Base-by-base conservation (phyloP, 441 rosid genomes). In the Isatis lusitanica region DNA sequence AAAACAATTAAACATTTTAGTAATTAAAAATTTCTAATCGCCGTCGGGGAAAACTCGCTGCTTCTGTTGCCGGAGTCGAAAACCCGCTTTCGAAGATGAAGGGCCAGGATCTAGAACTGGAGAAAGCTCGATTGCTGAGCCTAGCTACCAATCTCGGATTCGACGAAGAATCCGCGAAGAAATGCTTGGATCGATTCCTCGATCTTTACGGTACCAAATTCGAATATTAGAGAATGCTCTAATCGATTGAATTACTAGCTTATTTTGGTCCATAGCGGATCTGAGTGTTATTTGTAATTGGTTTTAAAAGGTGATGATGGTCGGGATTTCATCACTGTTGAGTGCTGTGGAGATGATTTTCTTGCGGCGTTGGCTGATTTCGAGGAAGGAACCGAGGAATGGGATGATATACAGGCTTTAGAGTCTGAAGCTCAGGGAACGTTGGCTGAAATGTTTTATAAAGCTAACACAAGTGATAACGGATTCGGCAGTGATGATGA, bases 381-480 rank as follows among this genome's bases (percentile, higher is more conserved):
- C 9, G 82, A 89, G 84, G 80, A 80, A 74, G 94, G 87, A 56
- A 68, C 67, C 0, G 97, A 93, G 89, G 98, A 95, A 47, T 95
- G 99, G 95, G 99, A 87, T 85, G 97, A 93, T 75, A 73, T 86
- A 33, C 88, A 81, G 65, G 88, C 84, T 35, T 36, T 86, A 35
- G 98, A 95, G 76, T 80, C 90, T 5, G 97, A 95, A 74, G 91
- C 92, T 67, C 92, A 92, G 67, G 97, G 98, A 67, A 76, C 87
- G 70, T 81, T 93, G 71, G 82, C 77, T 55, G 76, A 78, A 38
- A 78, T 92, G 80, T 87, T 93, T 72, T 80, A 74, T 71, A 81
- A 78, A 70, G 66, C 81, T 73, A 69, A 13, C 46, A 24, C 68
- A 16, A 53, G 21, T 61, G 70, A 60, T 9, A 35, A 48, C 57